Conservation (phyloP, 2,329 filamentous ascomycete species). For the Fusarium armeniacum region DNA sequence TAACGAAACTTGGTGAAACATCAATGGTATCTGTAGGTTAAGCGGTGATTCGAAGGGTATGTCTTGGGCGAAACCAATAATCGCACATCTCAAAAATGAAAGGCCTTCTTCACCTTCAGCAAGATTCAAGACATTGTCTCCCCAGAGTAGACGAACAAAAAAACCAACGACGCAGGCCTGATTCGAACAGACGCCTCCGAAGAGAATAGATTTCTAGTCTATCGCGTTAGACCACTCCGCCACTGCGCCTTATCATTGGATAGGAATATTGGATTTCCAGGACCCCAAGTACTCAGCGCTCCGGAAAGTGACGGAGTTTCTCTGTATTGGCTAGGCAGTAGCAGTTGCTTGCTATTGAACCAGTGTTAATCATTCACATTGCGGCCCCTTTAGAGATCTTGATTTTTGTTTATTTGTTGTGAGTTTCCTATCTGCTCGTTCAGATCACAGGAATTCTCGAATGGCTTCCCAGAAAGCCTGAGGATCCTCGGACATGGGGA, state of each 20-base stretch:
- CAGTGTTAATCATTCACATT: not conserved
- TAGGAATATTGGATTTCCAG: not conserved
- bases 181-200: constrained; percentile 17
- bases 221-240: constrained; percentile 15
- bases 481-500: constrained; percentile 87
- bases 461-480: constrained; percentile 76
- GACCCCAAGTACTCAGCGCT: not conserved
- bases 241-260: constrained; percentile 12
- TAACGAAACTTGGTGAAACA: not conserved
- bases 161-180: constrained; percentile 14
- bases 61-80: too few relatives aligned
- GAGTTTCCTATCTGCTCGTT: not conserved
- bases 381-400: not conserved
- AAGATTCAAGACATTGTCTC: not conserved
- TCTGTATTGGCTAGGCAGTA: too few relatives aligned
- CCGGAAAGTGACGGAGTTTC: too few relatives aligned
- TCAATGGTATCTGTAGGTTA: not conserved
- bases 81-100: not conserved
- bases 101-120: not conserved
- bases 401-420: not conserved
- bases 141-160: not conserved
- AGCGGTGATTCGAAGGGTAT: too few relatives aligned
- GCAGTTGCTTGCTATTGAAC: not conserved
- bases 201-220: constrained; percentile 18
- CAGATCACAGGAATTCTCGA: constrained; percentile 65